phyloP scores from a whole-genome alignment of 345 rosid genomes.

The Iberis pinnata region DNA sequence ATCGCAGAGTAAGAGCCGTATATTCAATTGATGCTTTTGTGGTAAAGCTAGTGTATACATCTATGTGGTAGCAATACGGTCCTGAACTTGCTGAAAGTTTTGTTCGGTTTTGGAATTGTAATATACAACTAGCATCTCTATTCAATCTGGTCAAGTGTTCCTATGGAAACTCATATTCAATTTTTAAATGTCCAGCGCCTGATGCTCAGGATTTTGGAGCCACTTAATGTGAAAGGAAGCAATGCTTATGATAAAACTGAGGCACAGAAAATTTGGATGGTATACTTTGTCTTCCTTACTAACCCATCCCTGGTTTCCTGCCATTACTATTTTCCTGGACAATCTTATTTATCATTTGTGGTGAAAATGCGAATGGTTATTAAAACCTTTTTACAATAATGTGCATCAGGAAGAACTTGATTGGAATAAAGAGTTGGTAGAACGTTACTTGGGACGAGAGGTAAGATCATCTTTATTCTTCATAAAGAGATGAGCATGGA shows the following conservation, averaged over 20 bases:
- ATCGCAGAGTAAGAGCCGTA: slow-evolving; percentile 51
- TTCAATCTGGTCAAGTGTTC: slow-evolving; percentile 11
- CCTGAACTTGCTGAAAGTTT: background rate
- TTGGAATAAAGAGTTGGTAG: slow-evolving; percentile 63
- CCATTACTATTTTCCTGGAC: too few species aligned
- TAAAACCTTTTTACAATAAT: background rate
- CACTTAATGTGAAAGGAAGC: slow-evolving; percentile 14
- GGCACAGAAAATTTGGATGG: slow-evolving; percentile 48
- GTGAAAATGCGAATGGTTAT: background rate
- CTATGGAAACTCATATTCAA: slow-evolving; percentile 1
- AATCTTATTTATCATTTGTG: background rate
- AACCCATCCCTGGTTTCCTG: too few species aligned
- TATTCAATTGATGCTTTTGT: background rate
- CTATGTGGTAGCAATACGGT: background rate
- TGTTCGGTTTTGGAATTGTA: slow-evolving; percentile 1
- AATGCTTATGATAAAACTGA: slow-evolving; percentile 20
- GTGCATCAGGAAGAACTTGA: slow-evolving; percentile 73
- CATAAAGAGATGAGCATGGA: too few species aligned
- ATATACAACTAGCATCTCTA: slow-evolving; percentile 4
- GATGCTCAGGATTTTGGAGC: slow-evolving; percentile 41
- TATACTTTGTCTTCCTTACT: slow-evolving; percentile 22
- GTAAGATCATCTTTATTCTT: slow-evolving; percentile 31
- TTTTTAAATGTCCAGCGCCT: slow-evolving; percentile 43
- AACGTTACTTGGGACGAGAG: slow-evolving; percentile 78
- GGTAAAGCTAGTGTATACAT: slow-evolving; percentile 1